A percentile compares a stretch with the other conserved stretches of the same genome.
phyloP scores from a whole-genome alignment of 1,284 basidiomycete species.

The Trametes pubescens region DNA sequence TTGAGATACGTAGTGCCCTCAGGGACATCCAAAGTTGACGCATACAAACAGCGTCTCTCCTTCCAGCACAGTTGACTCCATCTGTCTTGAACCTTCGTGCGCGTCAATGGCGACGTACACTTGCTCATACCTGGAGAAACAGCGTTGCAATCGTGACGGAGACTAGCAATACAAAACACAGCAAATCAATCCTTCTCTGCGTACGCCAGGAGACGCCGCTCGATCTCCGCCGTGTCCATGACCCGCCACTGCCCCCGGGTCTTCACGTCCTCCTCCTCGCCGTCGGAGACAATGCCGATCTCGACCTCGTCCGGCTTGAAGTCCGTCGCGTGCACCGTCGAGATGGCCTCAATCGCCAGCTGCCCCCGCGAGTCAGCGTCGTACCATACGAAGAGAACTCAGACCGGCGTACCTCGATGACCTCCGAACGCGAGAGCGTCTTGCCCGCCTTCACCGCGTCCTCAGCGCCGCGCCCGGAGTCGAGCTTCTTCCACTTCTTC shows the following conservation, averaged over 20 bases:
- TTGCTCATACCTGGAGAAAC: too few species aligned
- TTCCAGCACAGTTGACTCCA: too few species aligned
- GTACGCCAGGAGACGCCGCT: constrained; percentile 86
- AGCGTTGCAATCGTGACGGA: constrained; percentile 20
- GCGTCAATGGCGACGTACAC: too few species aligned
- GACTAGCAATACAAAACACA: constrained; percentile 30
- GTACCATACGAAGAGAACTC: too few species aligned
- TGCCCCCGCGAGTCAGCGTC: constrained; percentile 43
- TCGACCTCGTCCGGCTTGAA: constrained; percentile 93
- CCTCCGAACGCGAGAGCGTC: constrained; percentile 69
- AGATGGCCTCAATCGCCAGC: constrained; percentile 96
- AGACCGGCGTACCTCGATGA: constrained; percentile 87
- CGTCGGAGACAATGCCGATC: constrained; percentile 82
- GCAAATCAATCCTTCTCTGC: constrained; percentile 87
- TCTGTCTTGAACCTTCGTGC: too few species aligned
- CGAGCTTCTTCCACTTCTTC: constrained; percentile 98
- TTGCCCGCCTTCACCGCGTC: constrained; percentile 76
- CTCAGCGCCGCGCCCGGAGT: constrained; percentile 77
- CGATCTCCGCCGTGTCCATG: constrained; percentile 86
- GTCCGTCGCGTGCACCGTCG: constrained; percentile 93
- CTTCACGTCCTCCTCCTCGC: constrained; percentile 72
- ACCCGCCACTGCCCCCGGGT: constrained; percentile 83
- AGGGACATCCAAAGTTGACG: too few species aligned
- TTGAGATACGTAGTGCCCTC: too few species aligned
- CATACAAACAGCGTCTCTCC: too few species aligned